phyloP scores from a whole-genome alignment of 2,329 filamentous ascomycete species.

The Fusarium devonianum region DNA sequence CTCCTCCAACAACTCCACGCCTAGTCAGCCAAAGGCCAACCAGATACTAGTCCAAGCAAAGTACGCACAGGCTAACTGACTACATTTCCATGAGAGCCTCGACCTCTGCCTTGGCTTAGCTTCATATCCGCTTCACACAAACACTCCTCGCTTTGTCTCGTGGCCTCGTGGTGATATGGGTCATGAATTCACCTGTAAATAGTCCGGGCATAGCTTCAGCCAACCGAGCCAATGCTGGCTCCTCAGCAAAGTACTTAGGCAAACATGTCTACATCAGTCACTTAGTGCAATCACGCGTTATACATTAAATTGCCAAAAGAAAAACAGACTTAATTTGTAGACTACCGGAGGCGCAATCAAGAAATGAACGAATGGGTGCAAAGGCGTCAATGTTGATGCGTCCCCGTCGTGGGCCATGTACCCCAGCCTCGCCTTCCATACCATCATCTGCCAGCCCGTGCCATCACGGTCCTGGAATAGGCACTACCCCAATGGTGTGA shows the following conservation, averaged over 20 bases:
- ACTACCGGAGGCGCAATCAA: slow-evolving; percentile 38
- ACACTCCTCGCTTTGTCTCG: neutral
- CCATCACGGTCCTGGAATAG: neutral
- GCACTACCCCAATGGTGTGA: too few species aligned
- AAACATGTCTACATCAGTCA: too few species aligned
- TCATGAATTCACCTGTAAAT: too few species aligned
- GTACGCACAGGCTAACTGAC: neutral
- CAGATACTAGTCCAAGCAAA: too few species aligned
- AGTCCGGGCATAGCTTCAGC: too few species aligned
- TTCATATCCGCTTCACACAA: neutral
- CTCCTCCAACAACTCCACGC: too few species aligned
- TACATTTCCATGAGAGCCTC: slow-evolving; percentile 2
- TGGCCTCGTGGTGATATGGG: too few species aligned
- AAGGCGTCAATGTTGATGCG: slow-evolving; percentile 13
- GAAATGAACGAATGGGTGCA: slow-evolving; percentile 27
- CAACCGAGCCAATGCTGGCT: too few species aligned
- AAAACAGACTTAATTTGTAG: slow-evolving; percentile 37
- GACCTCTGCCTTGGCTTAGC: slow-evolving; percentile 1
- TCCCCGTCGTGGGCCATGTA: slow-evolving; percentile 9
- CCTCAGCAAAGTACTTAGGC: too few species aligned
- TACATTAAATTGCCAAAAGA: slow-evolving; percentile 6
- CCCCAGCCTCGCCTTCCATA: slow-evolving; percentile 4
- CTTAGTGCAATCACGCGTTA: too few species aligned
- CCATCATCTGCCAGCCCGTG: slow-evolving; percentile 2
- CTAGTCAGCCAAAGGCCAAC: too few species aligned